Evolutionary conservation across 2,329 filamentous ascomycete species (phyloP), one percentile per base, ranked within the genome.

Genomic region (Exophiala lecanii-corni): DNA sequence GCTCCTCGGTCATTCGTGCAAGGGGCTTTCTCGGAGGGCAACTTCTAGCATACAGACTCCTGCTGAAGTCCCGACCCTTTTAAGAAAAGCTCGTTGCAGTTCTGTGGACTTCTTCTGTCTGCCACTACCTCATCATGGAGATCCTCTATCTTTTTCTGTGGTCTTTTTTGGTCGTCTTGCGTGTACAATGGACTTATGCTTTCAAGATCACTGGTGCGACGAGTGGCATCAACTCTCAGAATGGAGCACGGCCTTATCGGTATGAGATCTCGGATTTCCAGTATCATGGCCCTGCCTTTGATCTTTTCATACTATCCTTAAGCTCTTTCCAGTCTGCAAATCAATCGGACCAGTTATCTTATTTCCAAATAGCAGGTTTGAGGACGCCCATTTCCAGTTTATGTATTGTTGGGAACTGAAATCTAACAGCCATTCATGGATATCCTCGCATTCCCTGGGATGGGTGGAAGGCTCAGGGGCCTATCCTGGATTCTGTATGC

Each of bases 361-460:
- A 81, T 70, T 94, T 89, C 65, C 79, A 86, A 57, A 75, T 94
- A 55, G 76, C 84, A 47, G 85, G 87, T 86, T 62, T 47, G n/a
- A n/a, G n/a, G n/a, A n/a, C n/a, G n/a, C n/a, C n/a, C n/a, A n/a
- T n/a, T n/a, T n/a, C n/a, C n/a, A n/a, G 74, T 62, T 2, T 32
- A 39, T 46, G 9, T 26, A 9, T 10, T 40, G 36, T 41, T 15
- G n/a, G 10, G n/a, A 28, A 2, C 21, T 5, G 13, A 15, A 36
- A 19, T 10, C 4, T 31, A 33, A n/a, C n/a, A n/a, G 85, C 83
- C 12, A 86, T 94, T 54, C 88, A 94, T 62, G 88, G 87, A 13
- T 80, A 83, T 48, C 88, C 88, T 2, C 79, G 70, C 51, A 60
- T 65, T 12, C 57, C 72, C 2, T 84, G 79, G 78, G 74, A 81